A percentile compares a stretch with the other conserved stretches of the same genome.
Evolutionary conservation across 2,329 filamentous ascomycete genomes (phyloP).

Genomic region (Aspergillus eucalypticola): DNA sequence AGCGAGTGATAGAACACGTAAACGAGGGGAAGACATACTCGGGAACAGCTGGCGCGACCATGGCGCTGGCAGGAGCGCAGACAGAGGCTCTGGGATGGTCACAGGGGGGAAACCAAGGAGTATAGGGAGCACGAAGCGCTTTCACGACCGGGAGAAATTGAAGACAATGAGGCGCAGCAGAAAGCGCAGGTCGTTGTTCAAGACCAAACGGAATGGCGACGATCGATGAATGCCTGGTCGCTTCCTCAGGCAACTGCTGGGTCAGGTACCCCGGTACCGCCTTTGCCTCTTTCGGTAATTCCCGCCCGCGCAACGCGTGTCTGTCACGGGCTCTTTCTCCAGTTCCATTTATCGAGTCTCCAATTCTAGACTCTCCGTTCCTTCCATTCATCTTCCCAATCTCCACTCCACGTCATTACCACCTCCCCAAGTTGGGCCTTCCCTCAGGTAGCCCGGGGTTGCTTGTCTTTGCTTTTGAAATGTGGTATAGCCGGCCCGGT

Average conservation of each 20-base stretch:
- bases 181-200: slow-evolving; percentile 14
- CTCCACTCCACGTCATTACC: neutral
- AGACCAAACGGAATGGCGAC: slow-evolving; percentile 10
- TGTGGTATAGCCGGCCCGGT: slow-evolving; percentile 17
- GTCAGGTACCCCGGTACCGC: slow-evolving; percentile 22
- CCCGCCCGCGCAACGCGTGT: slow-evolving; percentile 24
- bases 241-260: slow-evolving; percentile 12
- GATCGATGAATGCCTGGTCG: slow-evolving; percentile 10
- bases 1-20: slow-evolving; percentile 31
- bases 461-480: slow-evolving; percentile 18
- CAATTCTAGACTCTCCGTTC: slow-evolving; percentile 2
- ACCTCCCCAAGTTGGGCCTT: slow-evolving; percentile 4
- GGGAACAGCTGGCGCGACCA: slow-evolving; percentile 74
- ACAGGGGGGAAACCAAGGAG: slow-evolving; percentile 1
- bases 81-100: slow-evolving; percentile 6
- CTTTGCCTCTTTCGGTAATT: slow-evolving; percentile 21
- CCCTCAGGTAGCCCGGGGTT: neutral
- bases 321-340: slow-evolving; percentile 8
- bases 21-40: slow-evolving; percentile 58
- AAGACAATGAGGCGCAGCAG: slow-evolving; percentile 10
- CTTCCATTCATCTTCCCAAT: neutral
- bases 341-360: neutral
- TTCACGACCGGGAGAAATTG: neutral
- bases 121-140: neutral
- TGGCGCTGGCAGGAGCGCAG: slow-evolving; percentile 45